Base-by-base conservation (phyloP, 2,329 filamentous ascomycete genomes). In the Botrytis porri region DNA sequence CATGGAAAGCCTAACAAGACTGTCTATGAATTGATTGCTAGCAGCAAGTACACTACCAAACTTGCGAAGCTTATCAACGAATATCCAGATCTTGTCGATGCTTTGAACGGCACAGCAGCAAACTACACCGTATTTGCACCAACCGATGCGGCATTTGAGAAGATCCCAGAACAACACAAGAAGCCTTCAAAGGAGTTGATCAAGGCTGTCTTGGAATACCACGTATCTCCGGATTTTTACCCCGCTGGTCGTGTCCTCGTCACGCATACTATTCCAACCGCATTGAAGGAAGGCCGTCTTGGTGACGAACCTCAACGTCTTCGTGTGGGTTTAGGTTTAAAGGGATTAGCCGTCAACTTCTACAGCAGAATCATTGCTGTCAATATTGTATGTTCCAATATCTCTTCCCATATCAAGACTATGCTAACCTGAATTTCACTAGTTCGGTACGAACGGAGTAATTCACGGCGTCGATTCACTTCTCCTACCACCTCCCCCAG, bases 111-210 rank as follows among this genome's bases (percentile, higher is more conserved):
- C 79, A 95, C 93, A 2, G 83, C 87, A 51, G 85, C 88, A 35
- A 95, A 95, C 81, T 89, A 91, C 79, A 97, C 95, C 0, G 82
- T 96, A 69, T 97, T 97, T 78, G 92, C 93, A 2, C 95, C 95
- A 0, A 89, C 88, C 1, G 89, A 97, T 80, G 84, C 86, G 67
- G 94, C 94, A 0, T 95, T 98, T 77, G 88, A 91, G 75, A 84
- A 87, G 76, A 82, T 89, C 37, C 87, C 86, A 3, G 78, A 85
- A 32, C 80, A 85, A 81, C 78, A 84, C 71, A 81, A 85, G 75
- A 89, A 93, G 83, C 90, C 90, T 7, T 86, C 87, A 73, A 91
- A 93, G 81, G 90, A 95, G 78, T 83, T 90, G 63, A 81, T 97
- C 75, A 88, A 93, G 83, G 85, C 86, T 70, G 80, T 95, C 9